Evolutionary conservation across 2,329 filamentous ascomycete genomes (phyloP).

Genomic region (Cercospora zeina): DNA sequence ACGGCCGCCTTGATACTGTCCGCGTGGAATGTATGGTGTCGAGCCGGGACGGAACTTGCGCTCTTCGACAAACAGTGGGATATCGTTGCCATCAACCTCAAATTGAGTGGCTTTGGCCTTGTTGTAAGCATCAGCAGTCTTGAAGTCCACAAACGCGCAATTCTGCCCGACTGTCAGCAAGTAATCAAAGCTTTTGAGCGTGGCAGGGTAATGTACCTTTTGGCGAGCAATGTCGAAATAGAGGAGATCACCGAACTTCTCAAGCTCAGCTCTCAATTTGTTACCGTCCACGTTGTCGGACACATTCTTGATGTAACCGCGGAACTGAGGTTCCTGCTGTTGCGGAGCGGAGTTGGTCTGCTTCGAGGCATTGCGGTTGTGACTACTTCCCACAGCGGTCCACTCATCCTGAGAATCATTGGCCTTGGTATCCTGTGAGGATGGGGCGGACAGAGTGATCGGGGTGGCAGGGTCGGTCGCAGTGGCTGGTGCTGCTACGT

Average conservation of each 20-base stretch:
- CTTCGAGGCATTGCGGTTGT: conserved; percentile 81
- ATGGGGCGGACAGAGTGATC: conserved; percentile 38
- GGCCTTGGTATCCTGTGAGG: conserved; percentile 43
- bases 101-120: conserved; percentile 81
- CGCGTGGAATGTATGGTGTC: conserved; percentile 43
- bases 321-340: conserved; percentile 69
- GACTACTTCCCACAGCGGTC: conserved; percentile 78
- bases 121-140: conserved; percentile 74
- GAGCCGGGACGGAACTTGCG: conserved; percentile 63
- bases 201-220: conserved; percentile 64
- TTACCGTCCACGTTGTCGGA: conserved; percentile 80
- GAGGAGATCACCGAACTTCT: conserved; percentile 65
- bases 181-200: neutral
- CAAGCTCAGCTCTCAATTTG: conserved; percentile 68
- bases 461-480: conserved; percentile 28
- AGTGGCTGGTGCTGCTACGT: conserved; percentile 34
- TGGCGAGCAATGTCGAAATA: conserved; percentile 65
- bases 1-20: conserved; percentile 44
- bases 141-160: conserved; percentile 95
- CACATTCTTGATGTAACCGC: conserved; percentile 95
- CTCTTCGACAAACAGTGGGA: conserved; percentile 84
- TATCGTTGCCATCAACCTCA: conserved; percentile 73
- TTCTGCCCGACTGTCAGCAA: conserved; percentile 60
- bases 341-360: conserved; percentile 60
- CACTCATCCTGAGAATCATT: conserved; percentile 68